Percentiles rank a stretch among this genome's conserved stretches.
These are phyloP conservation scores for Ogataea pilisensis DNA, from an alignment of 805 yeast genomes.

Conservation along the genomic window DNA sequence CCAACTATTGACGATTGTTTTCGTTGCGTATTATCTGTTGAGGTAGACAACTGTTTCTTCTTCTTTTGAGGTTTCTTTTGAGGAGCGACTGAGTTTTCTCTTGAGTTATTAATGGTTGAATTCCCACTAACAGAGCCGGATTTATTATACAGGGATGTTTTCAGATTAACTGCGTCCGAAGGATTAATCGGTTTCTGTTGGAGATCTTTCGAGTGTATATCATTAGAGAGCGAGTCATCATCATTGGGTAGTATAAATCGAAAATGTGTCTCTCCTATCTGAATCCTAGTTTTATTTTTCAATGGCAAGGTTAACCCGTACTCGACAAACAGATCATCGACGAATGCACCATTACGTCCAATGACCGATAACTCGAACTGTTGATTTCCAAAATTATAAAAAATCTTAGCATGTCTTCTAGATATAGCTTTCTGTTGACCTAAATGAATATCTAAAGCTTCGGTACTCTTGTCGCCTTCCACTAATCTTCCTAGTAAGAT, in stretches of 20 bases:
- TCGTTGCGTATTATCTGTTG: too few relatives aligned
- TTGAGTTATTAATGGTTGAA: conserved; percentile 16
- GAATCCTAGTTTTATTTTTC: conserved; percentile 75
- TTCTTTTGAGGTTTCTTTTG: conserved; percentile 2
- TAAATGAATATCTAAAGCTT: conserved; percentile 85
- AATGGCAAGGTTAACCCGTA: conserved; percentile 89
- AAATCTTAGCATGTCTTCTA: conserved; percentile 90
- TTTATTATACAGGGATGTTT: conserved; percentile 41
- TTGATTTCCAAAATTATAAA: conserved; percentile 94
- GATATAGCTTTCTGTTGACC: conserved; percentile 93
- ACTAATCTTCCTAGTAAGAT: conserved; percentile 89
- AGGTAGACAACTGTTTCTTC: not conserved
- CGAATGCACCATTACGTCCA: conserved; percentile 97
- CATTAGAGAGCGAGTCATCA: conserved; percentile 32
- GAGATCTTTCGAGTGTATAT: conserved; percentile 20
- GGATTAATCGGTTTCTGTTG: conserved; percentile 44
- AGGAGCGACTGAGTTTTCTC: conserved; percentile 23
- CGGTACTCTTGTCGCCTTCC: conserved; percentile 49
- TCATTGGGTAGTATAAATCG: conserved; percentile 78
- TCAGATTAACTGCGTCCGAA: conserved; percentile 55
- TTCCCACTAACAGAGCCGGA: conserved; percentile 14
- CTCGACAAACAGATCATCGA: conserved; percentile 85
- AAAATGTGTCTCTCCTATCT: conserved; percentile 90
- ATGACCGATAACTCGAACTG: conserved; percentile 86
- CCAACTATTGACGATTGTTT: too few relatives aligned